A percentile compares a stretch with the other conserved stretches of the same genome.
Conservation (phyloP, 2,329 filamentous ascomycete species). For the Calonectria pseudoturangicola region DNA sequence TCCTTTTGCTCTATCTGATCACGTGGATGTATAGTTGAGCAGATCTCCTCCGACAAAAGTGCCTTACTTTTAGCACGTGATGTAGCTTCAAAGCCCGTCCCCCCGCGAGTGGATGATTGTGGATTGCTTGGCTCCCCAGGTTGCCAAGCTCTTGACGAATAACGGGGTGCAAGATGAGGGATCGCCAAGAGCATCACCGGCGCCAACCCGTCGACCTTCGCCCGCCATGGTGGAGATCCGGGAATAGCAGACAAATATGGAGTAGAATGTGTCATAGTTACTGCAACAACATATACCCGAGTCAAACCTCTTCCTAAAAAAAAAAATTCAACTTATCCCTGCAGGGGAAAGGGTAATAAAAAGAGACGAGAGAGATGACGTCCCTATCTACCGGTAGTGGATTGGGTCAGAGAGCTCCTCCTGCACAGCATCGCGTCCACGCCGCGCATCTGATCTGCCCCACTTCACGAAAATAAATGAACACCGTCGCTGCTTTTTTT, state of each 20-base stretch:
- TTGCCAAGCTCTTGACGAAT: slow-evolving; percentile 28
- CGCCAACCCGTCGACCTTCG: not conserved
- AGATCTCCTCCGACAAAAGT: slow-evolving; percentile 10
- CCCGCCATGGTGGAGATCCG: not conserved
- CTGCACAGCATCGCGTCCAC: not conserved
- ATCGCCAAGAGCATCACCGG: slow-evolving; percentile 22
- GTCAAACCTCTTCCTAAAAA: not conserved
- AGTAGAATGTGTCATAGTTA: not conserved
- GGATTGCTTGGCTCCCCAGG: slow-evolving; percentile 13
- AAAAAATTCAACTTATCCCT: not conserved
- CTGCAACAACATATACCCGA: slow-evolving; percentile 19
- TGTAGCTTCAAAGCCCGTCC: not conserved
- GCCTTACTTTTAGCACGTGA: not conserved
- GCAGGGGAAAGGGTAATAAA: not conserved
- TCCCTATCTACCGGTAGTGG: not conserved
- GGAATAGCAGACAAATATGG: slow-evolving; percentile 5
- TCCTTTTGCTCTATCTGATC: not conserved
- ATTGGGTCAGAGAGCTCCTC: not conserved
- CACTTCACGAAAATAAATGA: slow-evolving; percentile 15
- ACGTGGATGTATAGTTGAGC: not conserved
- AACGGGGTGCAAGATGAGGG: slow-evolving; percentile 15
- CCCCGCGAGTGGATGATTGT: not conserved
- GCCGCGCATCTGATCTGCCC: slow-evolving; percentile 4
- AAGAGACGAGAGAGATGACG: slow-evolving; percentile 19
- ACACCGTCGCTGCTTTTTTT: not conserved